A percentile compares a stretch with the other conserved stretches of the same genome.
Conservation (phyloP, 768 basidiomycete genomes). For the Termitomyces sp. region DNA sequence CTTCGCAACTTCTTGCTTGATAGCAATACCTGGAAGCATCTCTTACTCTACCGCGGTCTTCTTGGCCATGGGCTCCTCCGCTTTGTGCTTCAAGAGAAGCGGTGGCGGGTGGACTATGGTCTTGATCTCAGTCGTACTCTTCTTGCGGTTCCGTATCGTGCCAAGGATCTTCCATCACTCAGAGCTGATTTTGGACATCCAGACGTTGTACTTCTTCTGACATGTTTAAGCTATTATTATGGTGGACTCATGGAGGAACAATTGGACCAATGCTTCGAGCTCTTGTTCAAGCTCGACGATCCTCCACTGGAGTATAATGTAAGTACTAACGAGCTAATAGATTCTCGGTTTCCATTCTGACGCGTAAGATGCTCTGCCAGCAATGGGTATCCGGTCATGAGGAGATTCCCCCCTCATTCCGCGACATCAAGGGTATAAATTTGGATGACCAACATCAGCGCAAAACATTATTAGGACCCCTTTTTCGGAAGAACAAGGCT, state of each 20-base stretch:
- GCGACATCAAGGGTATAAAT: conserved; percentile 36
- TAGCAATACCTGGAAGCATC: conserved; percentile 25
- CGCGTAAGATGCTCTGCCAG: not conserved
- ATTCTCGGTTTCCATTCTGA: not conserved
- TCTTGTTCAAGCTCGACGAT: conserved; percentile 36
- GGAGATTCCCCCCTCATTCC: conserved; percentile 26
- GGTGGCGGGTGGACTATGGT: conserved; percentile 54
- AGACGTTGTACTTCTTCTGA: conserved; percentile 41
- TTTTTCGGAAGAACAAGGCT: conserved; percentile 32
- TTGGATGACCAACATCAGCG: conserved; percentile 32
- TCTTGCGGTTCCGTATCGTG: conserved; percentile 51
- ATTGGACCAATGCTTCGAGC: conserved; percentile 30
- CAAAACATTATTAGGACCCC: conserved; percentile 21
- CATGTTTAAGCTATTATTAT: conserved; percentile 48
- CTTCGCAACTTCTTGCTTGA: conserved; percentile 11
- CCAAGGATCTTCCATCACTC: conserved; percentile 44
- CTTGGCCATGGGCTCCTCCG: conserved; percentile 36
- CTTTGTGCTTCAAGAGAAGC: conserved; percentile 30
- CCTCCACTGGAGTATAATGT: conserved; percentile 35
- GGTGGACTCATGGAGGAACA: conserved; percentile 37
- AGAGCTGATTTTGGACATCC: conserved; percentile 52
- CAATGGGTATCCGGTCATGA: conserved; percentile 4
- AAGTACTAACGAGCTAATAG: not conserved
- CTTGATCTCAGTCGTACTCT: conserved; percentile 36
- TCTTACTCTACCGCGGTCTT: conserved; percentile 44